phyloP scores from a whole-genome alignment of 1,139 yeast genomes.

The Diutina mesorugosa region DNA sequence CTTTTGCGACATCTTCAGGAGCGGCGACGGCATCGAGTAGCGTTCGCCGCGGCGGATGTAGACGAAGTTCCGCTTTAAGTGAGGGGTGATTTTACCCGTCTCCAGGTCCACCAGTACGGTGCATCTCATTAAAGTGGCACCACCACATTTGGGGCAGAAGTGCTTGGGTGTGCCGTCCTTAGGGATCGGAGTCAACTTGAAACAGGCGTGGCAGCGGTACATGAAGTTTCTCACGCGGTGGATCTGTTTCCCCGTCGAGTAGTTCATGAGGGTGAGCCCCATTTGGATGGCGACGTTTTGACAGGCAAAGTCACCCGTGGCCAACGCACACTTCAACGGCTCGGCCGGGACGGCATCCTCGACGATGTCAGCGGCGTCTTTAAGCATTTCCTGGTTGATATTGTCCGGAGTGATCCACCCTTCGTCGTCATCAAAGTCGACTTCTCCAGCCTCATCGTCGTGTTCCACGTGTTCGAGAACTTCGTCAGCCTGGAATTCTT shows the following conservation, averaged over 20 bases:
- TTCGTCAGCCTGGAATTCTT: conserved; percentile 12
- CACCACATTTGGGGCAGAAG: conserved; percentile 96
- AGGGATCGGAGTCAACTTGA: conserved; percentile 65
- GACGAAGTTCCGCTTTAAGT: conserved; percentile 79
- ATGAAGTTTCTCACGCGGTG: conserved; percentile 79
- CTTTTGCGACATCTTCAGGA: conserved; percentile 50
- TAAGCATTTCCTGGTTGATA: conserved; percentile 51
- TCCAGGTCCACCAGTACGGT: conserved; percentile 73
- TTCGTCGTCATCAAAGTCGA: conserved; percentile 48
- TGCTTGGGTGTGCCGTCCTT: conserved; percentile 67
- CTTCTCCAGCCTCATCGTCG: conserved; percentile 35
- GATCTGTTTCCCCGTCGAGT: conserved; percentile 75
- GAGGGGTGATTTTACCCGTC: conserved; percentile 82
- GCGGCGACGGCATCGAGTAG: conserved; percentile 62
- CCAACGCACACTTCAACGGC: conserved; percentile 58
- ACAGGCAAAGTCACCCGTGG: conserved; percentile 95
- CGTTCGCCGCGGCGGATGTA: conserved; percentile 88
- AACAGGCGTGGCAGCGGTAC: conserved; percentile 97
- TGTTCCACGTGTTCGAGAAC: not conserved
- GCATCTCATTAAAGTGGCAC: conserved; percentile 78
- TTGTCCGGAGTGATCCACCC: conserved; percentile 96
- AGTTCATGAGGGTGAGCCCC: conserved; percentile 76
- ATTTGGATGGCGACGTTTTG: conserved; percentile 91
- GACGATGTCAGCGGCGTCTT: conserved; percentile 40
- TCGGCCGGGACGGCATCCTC: conserved; percentile 15